Conservation (phyloP, 208 protist species). For the Leishmania braziliensis region DNA sequence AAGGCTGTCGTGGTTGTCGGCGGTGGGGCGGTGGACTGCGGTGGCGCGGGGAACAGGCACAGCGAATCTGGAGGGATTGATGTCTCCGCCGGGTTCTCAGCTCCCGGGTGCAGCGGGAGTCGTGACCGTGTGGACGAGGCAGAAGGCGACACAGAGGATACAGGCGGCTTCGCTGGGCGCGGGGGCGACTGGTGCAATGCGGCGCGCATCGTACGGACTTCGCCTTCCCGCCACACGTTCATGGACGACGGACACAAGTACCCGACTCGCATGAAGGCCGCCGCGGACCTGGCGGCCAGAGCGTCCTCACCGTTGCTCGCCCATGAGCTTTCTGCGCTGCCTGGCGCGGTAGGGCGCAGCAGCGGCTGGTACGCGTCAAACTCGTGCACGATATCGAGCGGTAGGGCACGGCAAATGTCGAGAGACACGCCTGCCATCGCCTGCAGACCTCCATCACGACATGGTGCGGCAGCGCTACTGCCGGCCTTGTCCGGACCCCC, state of each 20-base stretch:
- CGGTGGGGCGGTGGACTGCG: neutral
- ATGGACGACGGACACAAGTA: slow-evolving; percentile 43
- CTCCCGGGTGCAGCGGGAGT: neutral
- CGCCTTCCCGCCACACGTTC: slow-evolving; percentile 36
- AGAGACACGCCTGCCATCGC: slow-evolving; percentile 23
- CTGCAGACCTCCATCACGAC: neutral
- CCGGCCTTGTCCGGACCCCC: neutral
- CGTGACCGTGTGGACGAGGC: neutral
- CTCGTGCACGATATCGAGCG: slow-evolving; percentile 70
- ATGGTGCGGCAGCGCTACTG: neutral
- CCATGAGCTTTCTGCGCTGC: neutral
- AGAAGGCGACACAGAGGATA: neutral
- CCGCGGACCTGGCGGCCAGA: neutral
- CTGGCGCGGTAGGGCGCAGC: slow-evolving; percentile 19
- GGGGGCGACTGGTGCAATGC: neutral
- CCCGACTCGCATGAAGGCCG: slow-evolving; percentile 31
- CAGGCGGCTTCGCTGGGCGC: neutral
- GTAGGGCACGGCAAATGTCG: slow-evolving; percentile 42
- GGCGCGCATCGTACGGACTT: slow-evolving; percentile 14
- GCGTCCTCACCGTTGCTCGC: neutral
- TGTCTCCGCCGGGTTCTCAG: neutral
- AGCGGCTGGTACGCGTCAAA: slow-evolving; percentile 71
- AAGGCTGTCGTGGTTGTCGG: neutral
- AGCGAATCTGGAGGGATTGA: neutral
- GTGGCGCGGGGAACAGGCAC: neutral